A percentile compares a stretch with the other conserved stretches of the same genome.
Conservation (phyloP, 2,329 filamentous ascomycete species). For the Leptographium lundbergii region DNA sequence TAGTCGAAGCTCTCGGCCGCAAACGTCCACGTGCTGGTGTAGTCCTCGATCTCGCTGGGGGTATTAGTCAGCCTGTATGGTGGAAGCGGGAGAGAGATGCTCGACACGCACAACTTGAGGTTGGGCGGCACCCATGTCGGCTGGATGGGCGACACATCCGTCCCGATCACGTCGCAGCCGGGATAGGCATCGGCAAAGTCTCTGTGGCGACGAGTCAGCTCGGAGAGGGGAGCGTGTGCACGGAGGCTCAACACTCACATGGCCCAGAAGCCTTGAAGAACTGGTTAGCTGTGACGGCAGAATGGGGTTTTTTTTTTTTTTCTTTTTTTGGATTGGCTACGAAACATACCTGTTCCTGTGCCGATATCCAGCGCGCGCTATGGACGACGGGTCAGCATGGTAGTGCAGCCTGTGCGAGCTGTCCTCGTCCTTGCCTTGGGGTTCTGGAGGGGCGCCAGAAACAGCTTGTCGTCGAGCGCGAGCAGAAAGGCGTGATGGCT, state of each 20-base stretch:
- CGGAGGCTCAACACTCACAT: constrained; percentile 1
- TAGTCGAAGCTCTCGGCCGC: constrained; percentile 13
- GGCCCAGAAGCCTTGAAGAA: constrained; percentile 1
- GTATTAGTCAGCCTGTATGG: neutral
- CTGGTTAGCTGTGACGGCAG: neutral
- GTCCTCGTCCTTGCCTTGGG: neutral
- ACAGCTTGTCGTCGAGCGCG: neutral
- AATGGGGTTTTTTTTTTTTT: neutral
- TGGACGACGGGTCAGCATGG: too few relatives aligned
- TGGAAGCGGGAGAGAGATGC: constrained; percentile 4
- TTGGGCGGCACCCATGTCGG: constrained; percentile 32
- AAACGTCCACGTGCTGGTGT: constrained; percentile 15
- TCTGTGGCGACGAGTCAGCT: neutral
- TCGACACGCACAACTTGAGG: constrained; percentile 8
- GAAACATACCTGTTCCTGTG: constrained; percentile 7
- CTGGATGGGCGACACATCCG: constrained; percentile 31
- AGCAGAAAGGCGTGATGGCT: neutral
- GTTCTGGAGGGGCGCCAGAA: neutral
- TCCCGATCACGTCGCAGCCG: constrained; percentile 22
- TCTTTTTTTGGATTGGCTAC: too few relatives aligned
- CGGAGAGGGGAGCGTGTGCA: neutral
- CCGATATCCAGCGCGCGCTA: constrained; percentile 6
- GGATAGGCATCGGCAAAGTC: constrained; percentile 8
- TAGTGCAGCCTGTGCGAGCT: neutral
- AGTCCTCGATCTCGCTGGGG: constrained; percentile 17